Conservation (phyloP, 345 rosid species). For the Geranium rotundifolium region DNA sequence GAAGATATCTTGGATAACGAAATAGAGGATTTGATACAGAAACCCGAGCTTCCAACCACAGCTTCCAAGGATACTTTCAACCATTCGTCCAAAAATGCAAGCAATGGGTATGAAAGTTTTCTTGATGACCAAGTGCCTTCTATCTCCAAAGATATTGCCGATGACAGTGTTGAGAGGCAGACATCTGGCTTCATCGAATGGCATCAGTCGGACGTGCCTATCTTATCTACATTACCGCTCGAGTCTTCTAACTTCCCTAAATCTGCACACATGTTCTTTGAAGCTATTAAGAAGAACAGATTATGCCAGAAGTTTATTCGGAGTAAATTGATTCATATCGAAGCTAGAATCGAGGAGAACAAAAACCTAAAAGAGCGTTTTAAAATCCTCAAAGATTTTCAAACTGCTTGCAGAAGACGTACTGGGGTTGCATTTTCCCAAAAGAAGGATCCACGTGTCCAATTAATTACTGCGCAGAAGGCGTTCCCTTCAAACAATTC, state of each 20-base stretch:
- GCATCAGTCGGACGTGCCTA: conserved; percentile 21
- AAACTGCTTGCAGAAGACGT: conserved; percentile 51
- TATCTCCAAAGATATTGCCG: conserved; percentile 10
- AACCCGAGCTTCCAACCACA: conserved; percentile 13
- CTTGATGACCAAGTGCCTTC: conserved; percentile 21
- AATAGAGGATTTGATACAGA: conserved; percentile 19
- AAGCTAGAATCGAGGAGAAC: conserved; percentile 76
- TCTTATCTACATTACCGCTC: conserved; percentile 17
- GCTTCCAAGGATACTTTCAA: conserved; percentile 22
- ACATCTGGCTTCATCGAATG: conserved; percentile 15
- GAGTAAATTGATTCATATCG: conserved; percentile 53
- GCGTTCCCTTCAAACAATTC: conserved; percentile 23
- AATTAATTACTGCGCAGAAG: conserved; percentile 47
- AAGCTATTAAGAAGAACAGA: conserved; percentile 75
- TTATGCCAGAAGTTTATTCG: conserved; percentile 62
- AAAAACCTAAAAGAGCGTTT: conserved; percentile 62
- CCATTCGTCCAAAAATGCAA: conserved; percentile 22
- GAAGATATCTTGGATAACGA: conserved; percentile 19
- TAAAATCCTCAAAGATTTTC: conserved; percentile 58
- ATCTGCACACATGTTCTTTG: conserved; percentile 54
- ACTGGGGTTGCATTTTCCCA: conserved; percentile 54
- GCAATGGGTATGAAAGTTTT: conserved; percentile 31
- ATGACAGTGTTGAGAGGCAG: conserved; percentile 20
- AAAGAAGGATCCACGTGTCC: conserved; percentile 66
- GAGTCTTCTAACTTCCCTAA: conserved; percentile 49